phyloP scores from a whole-genome alignment of 1,284 basidiomycete species.

The Malassezia obtusa region DNA sequence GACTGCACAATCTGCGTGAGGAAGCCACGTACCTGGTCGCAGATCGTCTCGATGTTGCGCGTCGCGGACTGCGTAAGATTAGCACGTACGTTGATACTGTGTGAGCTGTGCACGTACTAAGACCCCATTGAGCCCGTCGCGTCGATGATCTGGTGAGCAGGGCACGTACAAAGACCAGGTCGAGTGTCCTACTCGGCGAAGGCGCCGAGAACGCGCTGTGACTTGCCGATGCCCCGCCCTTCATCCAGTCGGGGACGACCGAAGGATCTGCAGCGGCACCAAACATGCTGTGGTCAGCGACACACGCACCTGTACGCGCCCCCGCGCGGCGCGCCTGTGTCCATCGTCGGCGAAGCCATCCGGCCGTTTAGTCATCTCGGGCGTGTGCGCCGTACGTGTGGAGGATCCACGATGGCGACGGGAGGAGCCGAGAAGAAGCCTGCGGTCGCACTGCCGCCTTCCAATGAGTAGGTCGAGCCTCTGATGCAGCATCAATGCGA shows the following conservation, averaged over 20 bases:
- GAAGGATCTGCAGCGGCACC: constrained; percentile 30
- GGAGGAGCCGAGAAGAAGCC: not conserved
- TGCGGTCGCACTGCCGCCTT: constrained; percentile 6
- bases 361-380: not conserved
- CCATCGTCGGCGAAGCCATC: not conserved
- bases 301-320: constrained; percentile 6
- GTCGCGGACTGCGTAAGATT: constrained; percentile 56
- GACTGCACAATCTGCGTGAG: constrained; percentile 67
- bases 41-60: constrained; percentile 94
- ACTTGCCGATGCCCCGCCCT: not conserved
- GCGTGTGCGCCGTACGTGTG: not conserved
- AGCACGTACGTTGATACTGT: constrained; percentile 6
- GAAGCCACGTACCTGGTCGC: constrained; percentile 57
- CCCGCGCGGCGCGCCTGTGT: not conserved
- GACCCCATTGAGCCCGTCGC: constrained; percentile 48
- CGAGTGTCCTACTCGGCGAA: constrained; percentile 22
- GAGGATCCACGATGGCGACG: constrained; percentile 9
- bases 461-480: constrained; percentile 10
- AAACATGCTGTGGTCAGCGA: constrained; percentile 27
- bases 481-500: constrained; percentile 57
- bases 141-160: constrained; percentile 26
- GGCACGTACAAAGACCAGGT: constrained; percentile 38
- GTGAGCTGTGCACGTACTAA: constrained; percentile 19
- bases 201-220: not conserved
- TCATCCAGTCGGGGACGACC: constrained; percentile 18